Evolutionary conservation across 371 early-diverging fungal species (phyloP), one percentile per base, ranked within the genome.

Genomic region (Nematocida sp.): DNA sequence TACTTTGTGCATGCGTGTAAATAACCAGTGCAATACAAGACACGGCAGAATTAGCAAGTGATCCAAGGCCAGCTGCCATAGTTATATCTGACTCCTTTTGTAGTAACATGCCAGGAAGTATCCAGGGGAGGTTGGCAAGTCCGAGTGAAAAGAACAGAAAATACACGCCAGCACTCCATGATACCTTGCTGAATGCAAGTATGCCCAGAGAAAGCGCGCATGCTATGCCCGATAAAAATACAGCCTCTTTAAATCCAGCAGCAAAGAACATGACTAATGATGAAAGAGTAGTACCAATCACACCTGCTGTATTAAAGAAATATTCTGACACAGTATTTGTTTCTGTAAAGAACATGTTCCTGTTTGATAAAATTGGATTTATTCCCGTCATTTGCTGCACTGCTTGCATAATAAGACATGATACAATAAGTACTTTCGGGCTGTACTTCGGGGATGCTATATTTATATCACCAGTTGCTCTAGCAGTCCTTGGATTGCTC

Each of bases 321-420:
- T 6, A 45, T 46, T 78, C 66, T 3, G 80, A 44, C 15, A 47
- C 5, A 47, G 15, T 64, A 18, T n/a, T 27, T n/a, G 4, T 4
- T 5, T 27, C 40, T 4, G 5, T 50, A 25, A 67, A 67, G 45
- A 67, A 6, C 50, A 46, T n/a, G 39, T 4, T 7, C n/a, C 33
- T 5, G 45, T 42, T 25, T 40, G 71, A 44, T 6, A 78, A 57
- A 70, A 78, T 45, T 6, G 80, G 80, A 44, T 78, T 78, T n/a
- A 78, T 78, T 60, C 80, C 80, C 27, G 80, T 69, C 54, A 78
- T 18, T 42, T 78, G 80, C 80, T 78, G 80, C 15, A 57, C 50
- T 20, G 70, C 20, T 13, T 78, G 80, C 39, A 78, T 46, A 6
- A 58, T 23, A 4, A 78, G 9, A 40, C 80, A 78, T 3, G 47